Evolutionary conservation across 371 early-diverging fungal species (phyloP).

Genomic region (Saksenaea vasiformis): DNA sequence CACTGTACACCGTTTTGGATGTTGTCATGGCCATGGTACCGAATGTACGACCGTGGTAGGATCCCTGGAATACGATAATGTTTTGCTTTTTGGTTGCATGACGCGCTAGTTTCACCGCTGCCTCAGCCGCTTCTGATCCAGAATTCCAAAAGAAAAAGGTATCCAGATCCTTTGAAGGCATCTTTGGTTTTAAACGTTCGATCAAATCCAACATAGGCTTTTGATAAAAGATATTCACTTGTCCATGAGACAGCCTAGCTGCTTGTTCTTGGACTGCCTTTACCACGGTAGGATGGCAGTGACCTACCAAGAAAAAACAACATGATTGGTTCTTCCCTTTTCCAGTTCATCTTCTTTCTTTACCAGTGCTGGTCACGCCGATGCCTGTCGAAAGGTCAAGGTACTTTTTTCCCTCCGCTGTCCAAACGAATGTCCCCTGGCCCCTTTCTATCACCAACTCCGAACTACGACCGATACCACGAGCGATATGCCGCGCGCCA

Average conservation of each 20-base stretch:
- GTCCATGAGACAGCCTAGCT: slow-evolving; percentile 44
- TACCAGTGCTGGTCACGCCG: slow-evolving; percentile 37
- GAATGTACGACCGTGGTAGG: slow-evolving; percentile 40
- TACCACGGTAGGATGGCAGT: slow-evolving; percentile 55
- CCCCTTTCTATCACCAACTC: slow-evolving; percentile 25
- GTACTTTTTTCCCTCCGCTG: slow-evolving; percentile 30
- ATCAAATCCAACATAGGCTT: slow-evolving; percentile 53
- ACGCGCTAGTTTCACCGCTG: slow-evolving; percentile 53
- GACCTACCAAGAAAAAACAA: slow-evolving; percentile 16
- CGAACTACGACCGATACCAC: slow-evolving; percentile 25
- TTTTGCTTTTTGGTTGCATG: slow-evolving; percentile 53
- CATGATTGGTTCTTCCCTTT: background rate
- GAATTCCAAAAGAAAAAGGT: slow-evolving; percentile 58
- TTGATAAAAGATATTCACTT: slow-evolving; percentile 53
- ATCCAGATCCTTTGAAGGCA: slow-evolving; percentile 46
- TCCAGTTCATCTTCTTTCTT: background rate
- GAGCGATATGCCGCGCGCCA: slow-evolving; percentile 21
- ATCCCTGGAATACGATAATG: slow-evolving; percentile 34
- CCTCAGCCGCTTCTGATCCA: slow-evolving; percentile 60
- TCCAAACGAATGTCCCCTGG: slow-evolving; percentile 29
- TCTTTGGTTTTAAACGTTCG: slow-evolving; percentile 29
- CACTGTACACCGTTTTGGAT: slow-evolving; percentile 33
- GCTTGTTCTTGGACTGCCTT: slow-evolving; percentile 58
- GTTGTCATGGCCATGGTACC: slow-evolving; percentile 38
- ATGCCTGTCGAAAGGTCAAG: slow-evolving; percentile 42